Evolutionary conservation across 352 stramenopile genomes (phyloP), one percentile per base, ranked within the genome.

Genomic region (Pythium monospermum): DNA sequence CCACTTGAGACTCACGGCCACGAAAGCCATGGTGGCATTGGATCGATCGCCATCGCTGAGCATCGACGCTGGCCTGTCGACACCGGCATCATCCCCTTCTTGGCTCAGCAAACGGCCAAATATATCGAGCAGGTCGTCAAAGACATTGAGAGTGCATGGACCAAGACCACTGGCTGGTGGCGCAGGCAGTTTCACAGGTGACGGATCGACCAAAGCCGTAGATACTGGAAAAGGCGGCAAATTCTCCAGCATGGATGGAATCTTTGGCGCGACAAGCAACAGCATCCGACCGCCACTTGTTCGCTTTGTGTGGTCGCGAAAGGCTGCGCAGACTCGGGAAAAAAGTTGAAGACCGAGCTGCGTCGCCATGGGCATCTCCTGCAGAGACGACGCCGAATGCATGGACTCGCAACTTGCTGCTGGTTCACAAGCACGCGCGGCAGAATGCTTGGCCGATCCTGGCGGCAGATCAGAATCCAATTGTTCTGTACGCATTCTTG

Each of bases 301-400:
- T 54, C 0, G 23, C 28, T 11, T 57, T 51, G 11, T 76, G 69
- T 25, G 64, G 67, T 4, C 91, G 28, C 4, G 69, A 79, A n/a
- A 63, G 57, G n/a, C n/a, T n/a, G n/a, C n/a, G n/a, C 76, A 83
- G 5, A 83, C 49, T 0, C 73, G 68, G 38, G 88, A 91, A 52
- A 93, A 91, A 43, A 91, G 68, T 19, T 61, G 65, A n/a, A 93
- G 48, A 25, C 61, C 72, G 4, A 90, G 49, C 49, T 93, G 82
- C 4, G 67, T 77, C 26, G 61, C 27, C n/a, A n/a, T n/a, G n/a
- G n/a, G n/a, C n/a, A n/a, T n/a, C n/a, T n/a, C n/a, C n/a, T n/a
- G n/a, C n/a, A n/a, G n/a, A n/a, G n/a, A n/a, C n/a, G n/a, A n/a
- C n/a, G n/a, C n/a, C n/a, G n/a, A n/a, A n/a, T n/a, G n/a, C n/a